Conservation (phyloP, 257 asterid genomes). For the Petrea volubilis region DNA sequence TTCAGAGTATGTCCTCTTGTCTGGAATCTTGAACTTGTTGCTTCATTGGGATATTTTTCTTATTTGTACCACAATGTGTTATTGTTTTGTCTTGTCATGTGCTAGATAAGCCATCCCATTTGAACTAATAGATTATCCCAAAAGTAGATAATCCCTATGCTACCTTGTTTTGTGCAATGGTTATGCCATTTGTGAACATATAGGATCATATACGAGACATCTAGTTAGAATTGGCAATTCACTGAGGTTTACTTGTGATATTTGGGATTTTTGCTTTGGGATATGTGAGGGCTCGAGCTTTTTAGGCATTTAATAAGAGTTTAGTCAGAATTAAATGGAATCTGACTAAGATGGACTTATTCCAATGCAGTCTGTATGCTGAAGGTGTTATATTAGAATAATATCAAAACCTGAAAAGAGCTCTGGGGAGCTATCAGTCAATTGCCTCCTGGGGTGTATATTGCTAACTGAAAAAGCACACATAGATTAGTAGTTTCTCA, state of each 20-base stretch:
- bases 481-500: neutral
- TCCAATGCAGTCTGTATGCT: neutral
- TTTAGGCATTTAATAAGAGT: neutral
- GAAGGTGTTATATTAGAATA: neutral
- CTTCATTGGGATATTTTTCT: neutral
- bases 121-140: neutral
- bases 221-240: neutral
- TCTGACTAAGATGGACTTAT: neutral
- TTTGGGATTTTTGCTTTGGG: neutral
- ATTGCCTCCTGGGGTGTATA: neutral
- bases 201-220: neutral
- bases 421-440: neutral
- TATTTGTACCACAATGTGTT: neutral
- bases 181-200: neutral
- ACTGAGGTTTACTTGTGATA: neutral
- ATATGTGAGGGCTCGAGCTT: neutral
- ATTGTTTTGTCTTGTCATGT: neutral
- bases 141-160: neutral
- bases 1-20: slow-evolving; percentile 52
- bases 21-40: slow-evolving; percentile 15
- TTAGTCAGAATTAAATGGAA: neutral
- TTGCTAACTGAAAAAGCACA: neutral
- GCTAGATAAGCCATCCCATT: neutral
- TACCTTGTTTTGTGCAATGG: neutral
- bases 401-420: neutral